phyloP scores from a whole-genome alignment of 179 eudicot genomes.

The Amaranthus tricolor region DNA sequence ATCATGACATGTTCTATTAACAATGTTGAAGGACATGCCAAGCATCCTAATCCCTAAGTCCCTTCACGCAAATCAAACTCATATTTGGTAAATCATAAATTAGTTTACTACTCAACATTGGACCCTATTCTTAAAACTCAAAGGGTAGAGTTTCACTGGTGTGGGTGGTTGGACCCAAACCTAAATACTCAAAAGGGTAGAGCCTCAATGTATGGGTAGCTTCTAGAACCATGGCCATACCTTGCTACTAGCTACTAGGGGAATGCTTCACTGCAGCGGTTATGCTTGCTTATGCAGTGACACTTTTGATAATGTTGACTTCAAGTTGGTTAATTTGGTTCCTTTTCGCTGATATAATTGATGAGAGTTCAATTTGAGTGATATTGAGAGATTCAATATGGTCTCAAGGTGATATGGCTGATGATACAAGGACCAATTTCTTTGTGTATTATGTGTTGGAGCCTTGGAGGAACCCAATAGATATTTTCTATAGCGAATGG shows the following conservation, averaged over 20 bases:
- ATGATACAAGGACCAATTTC: not conserved
- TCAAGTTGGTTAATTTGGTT: not conserved
- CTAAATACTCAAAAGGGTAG: too few relatives aligned
- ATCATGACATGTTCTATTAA: not conserved
- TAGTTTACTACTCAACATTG: too few relatives aligned
- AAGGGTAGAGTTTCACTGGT: too few relatives aligned
- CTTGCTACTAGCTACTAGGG: not conserved
- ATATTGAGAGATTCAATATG: not conserved
- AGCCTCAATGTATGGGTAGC: too few relatives aligned
- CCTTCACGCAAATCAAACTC: too few relatives aligned
- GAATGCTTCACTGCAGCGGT: not conserved
- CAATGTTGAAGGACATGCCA: not conserved
- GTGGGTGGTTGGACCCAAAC: too few relatives aligned
- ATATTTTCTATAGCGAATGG: not conserved
- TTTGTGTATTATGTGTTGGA: not conserved
- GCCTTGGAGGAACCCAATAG: not conserved
- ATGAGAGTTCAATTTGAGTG: not conserved
- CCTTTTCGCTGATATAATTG: not conserved
- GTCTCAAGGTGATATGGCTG: not conserved
- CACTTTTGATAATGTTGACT: not conserved
- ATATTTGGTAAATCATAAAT: too few relatives aligned
- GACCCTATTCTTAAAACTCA: too few relatives aligned
- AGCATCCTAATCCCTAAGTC: too few relatives aligned
- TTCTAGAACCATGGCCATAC: too few relatives aligned
- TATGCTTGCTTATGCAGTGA: not conserved